A percentile compares a stretch with the other conserved stretches of the same genome.
Conservation (phyloP, 306 rosid genomes). For the Delonix regia region DNA sequence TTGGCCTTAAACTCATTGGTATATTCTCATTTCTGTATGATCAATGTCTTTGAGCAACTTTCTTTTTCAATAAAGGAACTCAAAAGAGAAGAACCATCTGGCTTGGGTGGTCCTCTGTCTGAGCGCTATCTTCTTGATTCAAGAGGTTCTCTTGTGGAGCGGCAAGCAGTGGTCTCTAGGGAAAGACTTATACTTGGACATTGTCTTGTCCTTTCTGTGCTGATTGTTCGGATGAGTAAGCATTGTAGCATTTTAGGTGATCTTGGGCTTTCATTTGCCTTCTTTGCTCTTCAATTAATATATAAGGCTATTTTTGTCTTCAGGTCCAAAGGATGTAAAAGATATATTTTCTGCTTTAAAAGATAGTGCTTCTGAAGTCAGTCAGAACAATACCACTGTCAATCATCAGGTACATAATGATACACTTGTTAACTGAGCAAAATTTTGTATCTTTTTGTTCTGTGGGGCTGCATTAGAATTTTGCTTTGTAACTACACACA, state of each 20-base stretch:
- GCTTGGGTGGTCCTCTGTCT: slow-evolving; percentile 89
- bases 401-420: slow-evolving; percentile 65
- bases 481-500: not conserved
- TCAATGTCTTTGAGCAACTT: slow-evolving; percentile 7
- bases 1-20: slow-evolving; percentile 10
- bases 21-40: not conserved
- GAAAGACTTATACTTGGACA: slow-evolving; percentile 94
- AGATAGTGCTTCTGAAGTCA: slow-evolving; percentile 72
- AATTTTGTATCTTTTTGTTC: not conserved
- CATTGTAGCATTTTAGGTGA: slow-evolving; percentile 25
- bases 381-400: slow-evolving; percentile 54
- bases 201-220: slow-evolving; percentile 83
- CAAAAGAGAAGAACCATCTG: slow-evolving; percentile 93
- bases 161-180: slow-evolving; percentile 86
- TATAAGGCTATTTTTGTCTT: slow-evolving; percentile 30
- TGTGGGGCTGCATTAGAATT: slow-evolving; percentile 15
- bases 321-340: slow-evolving; percentile 84
- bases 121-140: slow-evolving; percentile 88
- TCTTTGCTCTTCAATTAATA: slow-evolving; percentile 21
- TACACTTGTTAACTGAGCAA: slow-evolving; percentile 17
- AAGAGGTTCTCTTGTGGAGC: slow-evolving; percentile 95
- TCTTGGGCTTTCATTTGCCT: not conserved
- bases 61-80: slow-evolving; percentile 68
- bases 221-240: slow-evolving; percentile 84
- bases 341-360: slow-evolving; percentile 71